Evolutionary conservation across 1,284 basidiomycete genomes (phyloP).

Genomic region (Cutaneotrichosporon arboriforme): DNA sequence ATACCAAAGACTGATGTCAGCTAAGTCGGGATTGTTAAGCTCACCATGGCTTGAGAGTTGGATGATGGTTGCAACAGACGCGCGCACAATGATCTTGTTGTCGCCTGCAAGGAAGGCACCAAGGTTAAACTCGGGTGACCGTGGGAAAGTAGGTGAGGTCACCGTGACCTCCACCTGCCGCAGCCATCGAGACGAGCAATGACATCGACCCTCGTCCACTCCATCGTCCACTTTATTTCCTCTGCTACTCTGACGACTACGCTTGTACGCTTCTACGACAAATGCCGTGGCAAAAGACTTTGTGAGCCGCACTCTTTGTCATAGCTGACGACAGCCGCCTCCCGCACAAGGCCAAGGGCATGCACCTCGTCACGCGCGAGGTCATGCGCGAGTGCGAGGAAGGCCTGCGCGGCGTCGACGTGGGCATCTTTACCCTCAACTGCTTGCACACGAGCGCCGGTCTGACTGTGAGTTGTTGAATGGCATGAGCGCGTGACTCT

Average conservation of each 20-base stretch:
- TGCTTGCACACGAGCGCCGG: constrained; percentile 89
- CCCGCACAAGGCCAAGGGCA: constrained; percentile 51
- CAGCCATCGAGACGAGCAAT: not conserved
- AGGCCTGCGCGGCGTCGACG: constrained; percentile 66
- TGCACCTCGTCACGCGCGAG: constrained; percentile 81
- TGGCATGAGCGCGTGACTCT: too few relatives aligned
- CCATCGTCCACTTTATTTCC: not conserved
- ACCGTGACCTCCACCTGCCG: not conserved
- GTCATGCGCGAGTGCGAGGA: constrained; percentile 64
- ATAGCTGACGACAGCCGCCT: constrained; percentile 32
- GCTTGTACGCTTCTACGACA: not conserved
- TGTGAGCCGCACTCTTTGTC: constrained; percentile 48
- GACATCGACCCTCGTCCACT: not conserved
- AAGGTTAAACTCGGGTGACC: not conserved
- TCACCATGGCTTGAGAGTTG: constrained; percentile 6
- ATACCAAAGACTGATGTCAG: constrained; percentile 33
- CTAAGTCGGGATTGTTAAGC: not conserved
- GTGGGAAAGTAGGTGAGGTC: constrained; percentile 3
- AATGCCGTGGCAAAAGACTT: constrained; percentile 92
- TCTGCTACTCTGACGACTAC: not conserved
- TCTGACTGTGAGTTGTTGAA: constrained; percentile 69
- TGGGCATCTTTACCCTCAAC: constrained; percentile 51
- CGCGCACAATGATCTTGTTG: not conserved
- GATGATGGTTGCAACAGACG: not conserved
- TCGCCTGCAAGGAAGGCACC: not conserved